Evolutionary conservation across 1,284 basidiomycete species (phyloP).

Genomic region (Sporisorium scitamineum): DNA sequence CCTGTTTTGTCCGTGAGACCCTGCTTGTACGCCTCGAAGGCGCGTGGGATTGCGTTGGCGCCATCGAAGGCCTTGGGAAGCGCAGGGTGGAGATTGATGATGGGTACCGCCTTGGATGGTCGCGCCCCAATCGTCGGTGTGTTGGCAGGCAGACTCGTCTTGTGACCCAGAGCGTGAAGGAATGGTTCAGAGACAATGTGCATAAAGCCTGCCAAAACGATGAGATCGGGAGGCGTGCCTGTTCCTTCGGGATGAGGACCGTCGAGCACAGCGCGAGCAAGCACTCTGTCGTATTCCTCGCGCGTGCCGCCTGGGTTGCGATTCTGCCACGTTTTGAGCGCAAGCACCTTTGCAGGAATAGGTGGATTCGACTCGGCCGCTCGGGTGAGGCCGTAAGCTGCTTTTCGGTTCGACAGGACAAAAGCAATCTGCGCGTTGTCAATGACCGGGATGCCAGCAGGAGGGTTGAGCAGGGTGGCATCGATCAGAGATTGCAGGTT

Average conservation of each 20-base stretch:
- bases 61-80: conserved; percentile 95
- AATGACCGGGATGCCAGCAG: conserved; percentile 45
- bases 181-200: conserved; percentile 79
- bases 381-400: conserved; percentile 87
- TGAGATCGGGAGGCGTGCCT: conserved; percentile 77
- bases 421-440: conserved; percentile 77
- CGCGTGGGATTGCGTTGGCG: conserved; percentile 86
- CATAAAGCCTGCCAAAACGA: conserved; percentile 98
- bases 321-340: conserved; percentile 84
- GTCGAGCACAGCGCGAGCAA: conserved; percentile 79
- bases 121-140: conserved; percentile 41
- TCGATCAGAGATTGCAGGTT: conserved; percentile 97
- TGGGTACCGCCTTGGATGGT: conserved; percentile 75
- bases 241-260: conserved; percentile 35
- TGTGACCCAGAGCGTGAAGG: conserved; percentile 68
- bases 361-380: conserved; percentile 77
- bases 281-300: conserved; percentile 85
- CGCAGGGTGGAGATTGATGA: conserved; percentile 97
- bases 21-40: conserved; percentile 86
- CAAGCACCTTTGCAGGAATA: conserved; percentile 86
- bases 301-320: conserved; percentile 79
- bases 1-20: conserved; percentile 76
- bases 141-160: conserved; percentile 41
- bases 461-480: conserved; percentile 78
- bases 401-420: conserved; percentile 92